Evolutionary conservation across 305 asterid genomes (phyloP).

Genomic region (Caryopteris hybrid): DNA sequence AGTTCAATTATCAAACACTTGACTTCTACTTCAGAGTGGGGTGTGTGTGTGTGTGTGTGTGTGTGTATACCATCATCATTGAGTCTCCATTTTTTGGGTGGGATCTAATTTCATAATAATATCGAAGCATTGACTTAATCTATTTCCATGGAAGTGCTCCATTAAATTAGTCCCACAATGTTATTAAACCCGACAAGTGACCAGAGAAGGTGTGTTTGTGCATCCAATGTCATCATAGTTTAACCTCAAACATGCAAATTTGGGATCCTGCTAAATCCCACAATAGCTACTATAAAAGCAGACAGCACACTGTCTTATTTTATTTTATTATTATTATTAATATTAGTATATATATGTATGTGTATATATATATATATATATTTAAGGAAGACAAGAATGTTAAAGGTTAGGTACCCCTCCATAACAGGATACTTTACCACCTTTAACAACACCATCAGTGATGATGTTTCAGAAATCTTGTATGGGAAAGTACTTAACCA

Average conservation of each 20-base stretch:
- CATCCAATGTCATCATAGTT: conserved; percentile 22
- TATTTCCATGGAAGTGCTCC: conserved; percentile 41
- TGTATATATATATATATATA: too few relatives aligned
- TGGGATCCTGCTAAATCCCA: conserved; percentile 31
- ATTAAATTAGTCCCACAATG: conserved; percentile 7
- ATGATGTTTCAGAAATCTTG: not conserved
- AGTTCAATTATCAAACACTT: not conserved
- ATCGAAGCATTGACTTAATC: conserved; percentile 27
- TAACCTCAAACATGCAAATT: conserved; percentile 22
- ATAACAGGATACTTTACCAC: conserved; percentile 22
- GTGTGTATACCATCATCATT: not conserved
- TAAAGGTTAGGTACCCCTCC: conserved; percentile 40
- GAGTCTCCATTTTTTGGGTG: not conserved
- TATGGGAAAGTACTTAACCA: not conserved
- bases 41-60: too few relatives aligned
- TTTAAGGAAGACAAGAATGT: not conserved
- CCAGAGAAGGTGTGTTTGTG: conserved; percentile 15
- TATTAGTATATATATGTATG: too few relatives aligned
- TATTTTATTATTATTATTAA: not conserved
- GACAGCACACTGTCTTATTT: not conserved
- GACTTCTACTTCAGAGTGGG: conserved; percentile 10
- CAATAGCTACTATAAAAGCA: conserved; percentile 11
- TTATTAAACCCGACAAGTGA: conserved; percentile 9
- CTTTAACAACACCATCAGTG: not conserved
- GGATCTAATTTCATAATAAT: conserved; percentile 3